Evolutionary conservation across 1,284 basidiomycete genomes (phyloP).

Genomic region (Apiotrichum veenhuisii): DNA sequence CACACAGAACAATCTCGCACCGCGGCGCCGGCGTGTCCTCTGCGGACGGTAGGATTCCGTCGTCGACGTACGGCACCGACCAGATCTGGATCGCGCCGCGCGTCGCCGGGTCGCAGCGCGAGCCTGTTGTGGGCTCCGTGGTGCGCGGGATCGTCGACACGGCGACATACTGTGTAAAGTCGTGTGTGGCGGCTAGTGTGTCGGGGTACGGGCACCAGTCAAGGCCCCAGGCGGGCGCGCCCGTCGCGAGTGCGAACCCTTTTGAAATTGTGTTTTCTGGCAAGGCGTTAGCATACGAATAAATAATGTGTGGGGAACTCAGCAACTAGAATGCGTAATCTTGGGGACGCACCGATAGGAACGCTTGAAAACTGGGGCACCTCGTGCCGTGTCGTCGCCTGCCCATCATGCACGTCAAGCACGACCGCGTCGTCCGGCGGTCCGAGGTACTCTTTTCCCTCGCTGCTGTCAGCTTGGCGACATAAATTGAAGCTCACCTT

Average conservation of each 20-base stretch:
- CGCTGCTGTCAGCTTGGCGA: constrained; percentile 16
- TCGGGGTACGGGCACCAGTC: constrained; percentile 83
- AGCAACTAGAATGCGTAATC: not conserved
- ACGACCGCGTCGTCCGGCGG: not conserved
- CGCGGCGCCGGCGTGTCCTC: not conserved
- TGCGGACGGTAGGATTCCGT: not conserved
- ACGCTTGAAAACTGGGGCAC: constrained; percentile 21
- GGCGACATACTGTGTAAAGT: constrained; percentile 70
- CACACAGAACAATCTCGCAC: constrained; percentile 56
- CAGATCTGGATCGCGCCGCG: constrained; percentile 49
- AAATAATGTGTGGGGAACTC: no score
- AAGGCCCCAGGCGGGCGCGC: constrained; percentile 76
- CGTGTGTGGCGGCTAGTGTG: constrained; percentile 57
- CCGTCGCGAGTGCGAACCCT: constrained; percentile 60
- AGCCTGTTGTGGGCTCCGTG: constrained; percentile 25
- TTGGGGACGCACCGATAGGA: constrained; percentile 21
- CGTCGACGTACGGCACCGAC: constrained; percentile 27
- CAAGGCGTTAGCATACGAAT: not conserved
- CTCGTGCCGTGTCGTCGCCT: constrained; percentile 9
- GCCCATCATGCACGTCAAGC: constrained; percentile 20
- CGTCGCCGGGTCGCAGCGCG: constrained; percentile 20
- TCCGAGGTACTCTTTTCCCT: constrained; percentile 30
- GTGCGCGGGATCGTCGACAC: constrained; percentile 63
- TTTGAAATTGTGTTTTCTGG: constrained; percentile 2
- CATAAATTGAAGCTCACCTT: not conserved